Base-by-base conservation (phyloP, 2,329 filamentous ascomycete genomes). In the Bipolaris sorokiniana region DNA sequence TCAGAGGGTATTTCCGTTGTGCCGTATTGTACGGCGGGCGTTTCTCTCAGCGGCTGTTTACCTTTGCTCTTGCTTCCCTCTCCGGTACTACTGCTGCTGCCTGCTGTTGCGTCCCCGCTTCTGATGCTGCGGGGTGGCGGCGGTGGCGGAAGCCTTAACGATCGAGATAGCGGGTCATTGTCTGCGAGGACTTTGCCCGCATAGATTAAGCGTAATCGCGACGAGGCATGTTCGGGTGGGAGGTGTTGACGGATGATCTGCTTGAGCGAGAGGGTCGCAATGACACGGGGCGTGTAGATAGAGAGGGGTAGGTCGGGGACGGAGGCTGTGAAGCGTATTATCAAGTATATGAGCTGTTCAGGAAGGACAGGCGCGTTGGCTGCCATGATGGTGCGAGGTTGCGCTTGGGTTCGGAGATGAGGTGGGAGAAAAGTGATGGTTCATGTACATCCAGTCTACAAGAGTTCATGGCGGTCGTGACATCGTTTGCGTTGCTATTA, bases 251-350 rank as follows among this genome's bases (percentile, higher is more conserved):
- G 92, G 72, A 98, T 91, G 49, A 90, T 83, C 67, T 90, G 88
- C 77, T 96, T 97, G 55, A 98, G 84, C 1, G 89, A 86, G 53
- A 92, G 84, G 51, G 91, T 86, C 40, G 91, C 91, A 10, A 89
- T 92, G 31, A 82, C 81, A 46, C 82, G 77, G 0, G 93, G 91
- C 5, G 82, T 79, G 47, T 86, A 76, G 70, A 98, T 86, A 69
- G 91, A 87, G 58, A 98, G 85, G 38, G 89, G 84, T 37, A 97
- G 85, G 75, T 98, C 95, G 15, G 92, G 89, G 55, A 94, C 84
- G 1, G 91, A 88, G 58, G 89, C 88, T 51, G 92, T 92, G 84
- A 99, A 98, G 76, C 94, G 92, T 75, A 98, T 88, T 36, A 91
- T 94, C 44, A 98, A 83, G 69, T 90, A 87, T 54, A 97, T 82